Evolutionary conservation across 352 stramenopile genomes (phyloP).

Genomic region (Peronospora farinosa): DNA sequence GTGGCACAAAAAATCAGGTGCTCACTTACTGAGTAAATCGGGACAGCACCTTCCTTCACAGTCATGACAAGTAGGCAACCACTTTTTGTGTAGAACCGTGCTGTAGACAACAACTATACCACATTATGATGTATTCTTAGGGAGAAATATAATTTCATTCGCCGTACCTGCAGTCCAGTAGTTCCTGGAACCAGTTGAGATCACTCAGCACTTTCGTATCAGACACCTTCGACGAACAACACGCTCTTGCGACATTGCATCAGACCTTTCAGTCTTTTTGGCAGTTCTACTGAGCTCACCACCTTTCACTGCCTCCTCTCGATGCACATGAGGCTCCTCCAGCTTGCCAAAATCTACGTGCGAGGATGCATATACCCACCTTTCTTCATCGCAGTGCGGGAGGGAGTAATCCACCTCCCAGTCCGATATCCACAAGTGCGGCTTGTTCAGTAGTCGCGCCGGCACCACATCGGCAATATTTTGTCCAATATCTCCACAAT

Average conservation of each 20-base stretch:
- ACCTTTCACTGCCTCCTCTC: slow-evolving; percentile 5
- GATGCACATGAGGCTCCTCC: slow-evolving; percentile 5
- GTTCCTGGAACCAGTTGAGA: no score
- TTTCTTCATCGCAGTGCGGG: slow-evolving; percentile 47
- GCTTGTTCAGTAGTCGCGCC: slow-evolving; percentile 55
- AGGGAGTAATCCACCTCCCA: slow-evolving; percentile 61
- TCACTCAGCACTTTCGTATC: no score
- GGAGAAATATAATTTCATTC: no score
- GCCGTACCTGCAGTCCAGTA: no score
- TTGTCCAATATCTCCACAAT: slow-evolving; percentile 52
- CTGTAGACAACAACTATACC: no score
- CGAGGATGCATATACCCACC: slow-evolving; percentile 60
- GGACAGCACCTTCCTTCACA: no score
- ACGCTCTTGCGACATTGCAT: background rate
- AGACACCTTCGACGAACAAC: no score
- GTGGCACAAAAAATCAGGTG: background rate
- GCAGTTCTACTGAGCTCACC: slow-evolving; percentile 1
- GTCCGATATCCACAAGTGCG: slow-evolving; percentile 61
- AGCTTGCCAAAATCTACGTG: slow-evolving; percentile 34
- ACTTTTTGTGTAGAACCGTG: no score
- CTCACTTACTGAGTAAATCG: no score
- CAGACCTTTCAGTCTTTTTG: slow-evolving; percentile 4
- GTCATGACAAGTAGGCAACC: no score
- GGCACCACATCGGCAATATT: slow-evolving; percentile 56
- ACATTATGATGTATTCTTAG: no score